A percentile compares a stretch with the other conserved stretches of the same genome.
These are phyloP conservation scores for Trichosporon coremiiforme DNA, from an alignment of 1,284 basidiomycete genomes.

Conservation along the genomic window DNA sequence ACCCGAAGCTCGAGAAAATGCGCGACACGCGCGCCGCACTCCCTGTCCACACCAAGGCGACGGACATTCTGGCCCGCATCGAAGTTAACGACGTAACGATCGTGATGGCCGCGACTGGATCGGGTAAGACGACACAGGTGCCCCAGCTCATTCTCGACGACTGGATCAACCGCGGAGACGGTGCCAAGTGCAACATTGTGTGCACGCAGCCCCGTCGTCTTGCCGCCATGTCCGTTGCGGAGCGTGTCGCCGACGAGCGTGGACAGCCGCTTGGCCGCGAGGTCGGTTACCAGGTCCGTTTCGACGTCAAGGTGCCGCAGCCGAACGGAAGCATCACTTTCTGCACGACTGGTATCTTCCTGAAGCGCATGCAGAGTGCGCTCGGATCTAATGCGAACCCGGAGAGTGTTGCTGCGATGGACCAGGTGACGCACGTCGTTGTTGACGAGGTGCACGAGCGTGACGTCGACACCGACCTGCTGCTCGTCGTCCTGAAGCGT, in stretches of 20 bases:
- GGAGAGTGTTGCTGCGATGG: slow-evolving; percentile 60
- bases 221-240: slow-evolving; percentile 89
- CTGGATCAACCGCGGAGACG: slow-evolving; percentile 74
- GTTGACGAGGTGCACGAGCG: slow-evolving; percentile 98
- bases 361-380: slow-evolving; percentile 81
- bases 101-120: slow-evolving; percentile 92
- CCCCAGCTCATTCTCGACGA: slow-evolving; percentile 91
- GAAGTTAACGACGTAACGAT: slow-evolving; percentile 82
- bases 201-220: slow-evolving; percentile 93
- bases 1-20: slow-evolving; percentile 69
- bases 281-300: slow-evolving; percentile 91
- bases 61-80: slow-evolving; percentile 71
- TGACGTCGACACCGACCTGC: slow-evolving; percentile 89
- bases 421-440: slow-evolving; percentile 84
- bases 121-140: slow-evolving; percentile 94
- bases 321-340: slow-evolving; percentile 83
- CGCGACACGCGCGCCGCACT: slow-evolving; percentile 68
- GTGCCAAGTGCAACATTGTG: slow-evolving; percentile 84
- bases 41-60: slow-evolving; percentile 71
- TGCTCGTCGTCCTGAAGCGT: slow-evolving; percentile 88
- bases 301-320: slow-evolving; percentile 78
- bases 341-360: slow-evolving; percentile 90
- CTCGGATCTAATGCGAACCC: slow-evolving; percentile 59
- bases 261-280: slow-evolving; percentile 71
- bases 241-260: slow-evolving; percentile 88